Percentiles rank a stretch among this genome's conserved stretches.
phyloP scores from a whole-genome alignment of 2,329 filamentous ascomycete genomes.

The Monosporascus sp. region DNA sequence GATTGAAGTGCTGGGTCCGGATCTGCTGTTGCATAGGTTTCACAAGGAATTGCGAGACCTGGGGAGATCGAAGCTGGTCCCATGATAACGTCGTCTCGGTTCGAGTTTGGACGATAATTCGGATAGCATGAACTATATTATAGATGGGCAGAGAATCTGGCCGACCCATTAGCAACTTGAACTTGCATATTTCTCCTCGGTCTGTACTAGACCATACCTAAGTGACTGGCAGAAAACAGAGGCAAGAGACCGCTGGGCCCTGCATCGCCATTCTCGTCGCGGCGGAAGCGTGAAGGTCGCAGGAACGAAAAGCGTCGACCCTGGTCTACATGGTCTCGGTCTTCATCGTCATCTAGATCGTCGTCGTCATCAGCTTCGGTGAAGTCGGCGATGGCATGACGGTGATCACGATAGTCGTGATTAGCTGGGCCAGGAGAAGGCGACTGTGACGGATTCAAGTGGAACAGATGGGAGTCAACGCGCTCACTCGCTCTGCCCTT shows the following conservation, averaged over 20 bases:
- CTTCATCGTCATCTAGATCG: slow-evolving; percentile 32
- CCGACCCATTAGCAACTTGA: background rate
- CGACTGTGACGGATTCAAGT: slow-evolving; percentile 16
- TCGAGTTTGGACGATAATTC: slow-evolving; percentile 74
- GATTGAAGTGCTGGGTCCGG: slow-evolving; percentile 73
- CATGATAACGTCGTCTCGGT: slow-evolving; percentile 91
- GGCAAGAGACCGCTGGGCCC: slow-evolving; percentile 48
- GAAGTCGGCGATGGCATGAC: slow-evolving; percentile 60
- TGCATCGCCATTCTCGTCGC: slow-evolving; percentile 32
- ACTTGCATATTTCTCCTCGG: background rate
- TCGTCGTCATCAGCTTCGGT: slow-evolving; percentile 57
- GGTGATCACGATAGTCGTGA: slow-evolving; percentile 33
- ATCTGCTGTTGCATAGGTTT: slow-evolving; percentile 95
- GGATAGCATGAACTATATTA: slow-evolving; percentile 83
- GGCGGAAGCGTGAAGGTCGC: slow-evolving; percentile 28
- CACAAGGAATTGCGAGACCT: slow-evolving; percentile 90
- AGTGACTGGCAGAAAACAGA: slow-evolving; percentile 73
- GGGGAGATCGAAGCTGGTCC: slow-evolving; percentile 93
- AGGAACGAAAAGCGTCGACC: background rate
- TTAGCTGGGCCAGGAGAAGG: slow-evolving; percentile 23
- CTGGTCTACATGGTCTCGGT: slow-evolving; percentile 21
- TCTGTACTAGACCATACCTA: slow-evolving; percentile 48
- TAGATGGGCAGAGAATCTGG: slow-evolving; percentile 83
- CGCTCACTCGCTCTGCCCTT: slow-evolving; percentile 13
- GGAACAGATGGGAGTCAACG: slow-evolving; percentile 18